Percentiles rank a stretch among this genome's conserved stretches.
phyloP scores from a whole-genome alignment of 2,329 filamentous ascomycete genomes.

The Beauveria rudraprayagi region DNA sequence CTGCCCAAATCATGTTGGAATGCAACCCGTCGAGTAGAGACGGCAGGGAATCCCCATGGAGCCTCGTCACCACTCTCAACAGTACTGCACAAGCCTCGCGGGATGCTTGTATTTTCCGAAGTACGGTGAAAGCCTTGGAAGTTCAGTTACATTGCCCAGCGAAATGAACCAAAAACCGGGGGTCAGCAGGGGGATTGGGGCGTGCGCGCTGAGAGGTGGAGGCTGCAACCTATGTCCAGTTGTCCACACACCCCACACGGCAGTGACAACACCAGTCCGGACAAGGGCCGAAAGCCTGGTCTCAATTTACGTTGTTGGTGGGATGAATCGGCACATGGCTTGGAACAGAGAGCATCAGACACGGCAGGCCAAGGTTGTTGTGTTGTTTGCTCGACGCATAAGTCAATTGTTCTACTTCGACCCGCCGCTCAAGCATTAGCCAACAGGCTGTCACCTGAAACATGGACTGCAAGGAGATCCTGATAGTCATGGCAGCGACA shows the following conservation, averaged over 20 bases:
- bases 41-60: background rate
- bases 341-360: background rate
- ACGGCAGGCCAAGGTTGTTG: background rate
- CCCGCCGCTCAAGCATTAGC: background rate
- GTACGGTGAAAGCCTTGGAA: background rate
- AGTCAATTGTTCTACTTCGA: background rate
- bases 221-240: background rate
- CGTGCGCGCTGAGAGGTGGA: background rate
- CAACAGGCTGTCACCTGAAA: background rate
- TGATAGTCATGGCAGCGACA: background rate
- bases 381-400: background rate
- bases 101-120: background rate
- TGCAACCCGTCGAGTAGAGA: background rate
- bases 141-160: background rate
- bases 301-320: conserved; percentile 2
- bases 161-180: conserved; percentile 2
- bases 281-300: conserved; percentile 9
- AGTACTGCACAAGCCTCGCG: background rate
- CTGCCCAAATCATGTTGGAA: background rate
- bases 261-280: background rate
- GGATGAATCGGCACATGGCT: background rate
- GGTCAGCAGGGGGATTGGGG: background rate
- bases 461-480: background rate
- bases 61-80: background rate
- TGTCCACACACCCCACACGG: conserved; percentile 1